A percentile compares a stretch with the other conserved stretches of the same genome.
Evolutionary conservation across 2,329 filamentous ascomycete genomes (phyloP).

Genomic region (Waltergamsia citrina): DNA sequence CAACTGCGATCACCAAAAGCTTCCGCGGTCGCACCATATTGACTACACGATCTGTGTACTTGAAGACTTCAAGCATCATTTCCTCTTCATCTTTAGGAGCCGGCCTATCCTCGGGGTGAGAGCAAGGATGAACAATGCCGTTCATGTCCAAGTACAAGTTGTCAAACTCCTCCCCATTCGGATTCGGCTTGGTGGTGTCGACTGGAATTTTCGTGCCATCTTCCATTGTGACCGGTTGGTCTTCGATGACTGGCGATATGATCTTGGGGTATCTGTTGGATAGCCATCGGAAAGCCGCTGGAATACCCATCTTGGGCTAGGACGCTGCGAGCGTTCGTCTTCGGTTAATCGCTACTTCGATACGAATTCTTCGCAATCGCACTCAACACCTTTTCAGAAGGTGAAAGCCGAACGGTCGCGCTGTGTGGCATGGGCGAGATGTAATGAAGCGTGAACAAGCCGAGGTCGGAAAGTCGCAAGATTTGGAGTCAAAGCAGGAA

Average conservation of each 20-base stretch:
- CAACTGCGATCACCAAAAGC: conserved; percentile 93
- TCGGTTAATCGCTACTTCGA: too few species aligned
- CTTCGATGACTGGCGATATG: conserved; percentile 82
- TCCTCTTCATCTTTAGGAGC: conserved; percentile 91
- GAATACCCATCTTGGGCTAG: conserved; percentile 70
- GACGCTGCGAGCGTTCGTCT: too few species aligned
- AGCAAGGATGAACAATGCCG: conserved; percentile 97
- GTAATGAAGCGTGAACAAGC: too few species aligned
- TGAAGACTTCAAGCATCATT: conserved; percentile 99
- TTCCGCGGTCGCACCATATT: conserved; percentile 98
- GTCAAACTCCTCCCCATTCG: conserved; percentile 96
- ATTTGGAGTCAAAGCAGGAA: too few species aligned
- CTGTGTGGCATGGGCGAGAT: too few species aligned
- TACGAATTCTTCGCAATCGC: too few species aligned
- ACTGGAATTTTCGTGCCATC: conserved; percentile 80
- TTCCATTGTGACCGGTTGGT: conserved; percentile 65
- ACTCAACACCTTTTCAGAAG: too few species aligned
- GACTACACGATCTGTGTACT: conserved; percentile 96
- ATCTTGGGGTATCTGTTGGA: conserved; percentile 98
- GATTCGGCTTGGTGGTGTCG: conserved; percentile 76
- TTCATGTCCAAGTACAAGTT: conserved; percentile 99
- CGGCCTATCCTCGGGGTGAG: conserved; percentile 88
- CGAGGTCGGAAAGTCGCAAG: too few species aligned
- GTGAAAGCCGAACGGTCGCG: too few species aligned
- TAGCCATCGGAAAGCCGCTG: conserved; percentile 91